Percentiles rank a stretch among this genome's conserved stretches.
phyloP scores from a whole-genome alignment of 1,284 basidiomycete genomes.

The Puccinia horiana region DNA sequence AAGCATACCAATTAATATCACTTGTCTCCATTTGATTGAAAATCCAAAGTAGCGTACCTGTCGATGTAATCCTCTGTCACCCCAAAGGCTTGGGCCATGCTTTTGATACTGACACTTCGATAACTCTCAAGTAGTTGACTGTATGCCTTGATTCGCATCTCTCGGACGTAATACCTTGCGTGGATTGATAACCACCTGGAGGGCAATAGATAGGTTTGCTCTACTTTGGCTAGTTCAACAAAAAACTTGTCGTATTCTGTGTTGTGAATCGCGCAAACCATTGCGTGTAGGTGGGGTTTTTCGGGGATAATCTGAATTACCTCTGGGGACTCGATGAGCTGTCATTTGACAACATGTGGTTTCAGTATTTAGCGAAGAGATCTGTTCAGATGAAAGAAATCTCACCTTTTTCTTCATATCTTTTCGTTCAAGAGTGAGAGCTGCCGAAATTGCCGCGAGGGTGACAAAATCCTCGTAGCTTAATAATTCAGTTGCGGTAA shows the following conservation, averaged over 20 bases:
- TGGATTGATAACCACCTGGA: constrained; percentile 84
- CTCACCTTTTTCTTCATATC: constrained; percentile 90
- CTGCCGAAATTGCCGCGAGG: constrained; percentile 77
- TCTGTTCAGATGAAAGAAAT: neutral
- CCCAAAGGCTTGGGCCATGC: constrained; percentile 83
- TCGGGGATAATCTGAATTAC: constrained; percentile 62
- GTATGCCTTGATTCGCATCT: constrained; percentile 96
- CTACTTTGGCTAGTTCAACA: constrained; percentile 70
- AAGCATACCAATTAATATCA: constrained; percentile 17
- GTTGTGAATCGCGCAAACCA: constrained; percentile 72
- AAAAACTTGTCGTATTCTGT: constrained; percentile 95
- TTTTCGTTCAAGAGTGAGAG: constrained; percentile 75
- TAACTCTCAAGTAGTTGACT: constrained; percentile 88
- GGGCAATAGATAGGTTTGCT: constrained; percentile 80
- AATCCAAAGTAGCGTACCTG: constrained; percentile 62
- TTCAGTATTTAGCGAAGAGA: neutral
- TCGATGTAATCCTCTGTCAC: constrained; percentile 87
- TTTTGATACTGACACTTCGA: constrained; percentile 82
- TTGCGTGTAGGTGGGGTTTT: constrained; percentile 62
- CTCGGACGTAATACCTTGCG: constrained; percentile 85
- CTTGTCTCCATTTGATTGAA: neutral
- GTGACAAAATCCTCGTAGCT: constrained; percentile 89
- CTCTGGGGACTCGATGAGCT: constrained; percentile 65
- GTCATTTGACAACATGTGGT: constrained; percentile 41
- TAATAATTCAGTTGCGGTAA: constrained; percentile 87